Conservation (phyloP, 2,329 filamentous ascomycete species). For the Diaporthe ampelina region DNA sequence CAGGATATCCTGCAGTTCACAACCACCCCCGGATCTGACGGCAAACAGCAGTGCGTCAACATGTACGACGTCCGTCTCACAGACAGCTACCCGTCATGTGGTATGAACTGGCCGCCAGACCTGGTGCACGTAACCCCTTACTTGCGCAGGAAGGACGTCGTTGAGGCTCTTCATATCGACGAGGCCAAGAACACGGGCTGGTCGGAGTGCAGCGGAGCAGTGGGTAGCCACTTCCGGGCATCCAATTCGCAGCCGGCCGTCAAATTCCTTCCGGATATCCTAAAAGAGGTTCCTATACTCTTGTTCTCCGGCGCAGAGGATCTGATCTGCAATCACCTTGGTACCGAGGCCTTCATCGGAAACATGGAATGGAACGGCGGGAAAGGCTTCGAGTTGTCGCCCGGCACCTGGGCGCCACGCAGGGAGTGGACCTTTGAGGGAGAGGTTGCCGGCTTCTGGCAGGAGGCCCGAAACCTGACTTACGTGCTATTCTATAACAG, state of each 20-base stretch:
- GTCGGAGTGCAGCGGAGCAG: conserved; percentile 88
- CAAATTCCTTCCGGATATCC: conserved; percentile 80
- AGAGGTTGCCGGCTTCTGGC: conserved; percentile 89
- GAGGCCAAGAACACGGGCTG: conserved; percentile 87
- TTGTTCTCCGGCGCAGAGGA: conserved; percentile 96
- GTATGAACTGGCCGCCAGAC: conserved; percentile 98
- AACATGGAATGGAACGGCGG: conserved; percentile 93
- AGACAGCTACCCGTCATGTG: conserved; percentile 86
- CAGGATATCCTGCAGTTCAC: conserved; percentile 79
- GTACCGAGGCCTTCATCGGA: conserved; percentile 91
- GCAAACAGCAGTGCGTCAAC: conserved; percentile 79
- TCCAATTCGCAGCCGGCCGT: conserved; percentile 80
- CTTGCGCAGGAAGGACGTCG: conserved; percentile 84
- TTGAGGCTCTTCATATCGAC: conserved; percentile 85
- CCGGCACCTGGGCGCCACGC: conserved; percentile 91
- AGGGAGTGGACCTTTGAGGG: conserved; percentile 95
- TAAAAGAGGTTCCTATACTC: conserved; percentile 82
- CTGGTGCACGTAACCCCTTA: conserved; percentile 84
- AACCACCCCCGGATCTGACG: conserved; percentile 61
- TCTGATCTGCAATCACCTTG: conserved; percentile 96
- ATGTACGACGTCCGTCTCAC: conserved; percentile 96
- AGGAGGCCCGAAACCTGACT: conserved; percentile 93
- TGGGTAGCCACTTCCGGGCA: conserved; percentile 79
- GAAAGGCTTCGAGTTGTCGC: conserved; percentile 89
- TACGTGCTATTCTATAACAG: conserved; percentile 97